phyloP scores from a whole-genome alignment of 495 filamentous ascomycete genomes.

The Diplogelasinospora grovesii region DNA sequence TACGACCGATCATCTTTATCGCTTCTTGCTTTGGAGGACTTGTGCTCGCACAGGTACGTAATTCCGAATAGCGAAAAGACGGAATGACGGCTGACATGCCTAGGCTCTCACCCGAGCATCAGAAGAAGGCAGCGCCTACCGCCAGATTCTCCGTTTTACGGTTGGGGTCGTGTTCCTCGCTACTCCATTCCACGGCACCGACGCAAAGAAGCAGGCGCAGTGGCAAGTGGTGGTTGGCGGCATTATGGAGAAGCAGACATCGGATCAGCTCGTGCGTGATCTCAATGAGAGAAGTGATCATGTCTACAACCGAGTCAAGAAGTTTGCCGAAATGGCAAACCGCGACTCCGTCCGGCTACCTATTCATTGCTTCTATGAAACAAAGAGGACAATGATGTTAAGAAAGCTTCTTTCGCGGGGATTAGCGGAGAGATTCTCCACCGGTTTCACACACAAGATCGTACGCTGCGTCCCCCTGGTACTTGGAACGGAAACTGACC shows the following conservation, averaged over 20 bases:
- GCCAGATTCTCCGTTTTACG: constrained; percentile 10
- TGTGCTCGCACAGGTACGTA: constrained; percentile 46
- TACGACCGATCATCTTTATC: constrained; percentile 21
- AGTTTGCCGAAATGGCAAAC: constrained; percentile 7
- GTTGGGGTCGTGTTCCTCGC: constrained; percentile 16
- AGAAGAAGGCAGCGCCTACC: constrained; percentile 13
- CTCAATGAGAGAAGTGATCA: constrained; percentile 2
- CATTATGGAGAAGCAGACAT: constrained; percentile 6
- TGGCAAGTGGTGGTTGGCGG: constrained; percentile 6
- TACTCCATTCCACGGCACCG: constrained; percentile 14
- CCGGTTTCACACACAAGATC: constrained; percentile 7
- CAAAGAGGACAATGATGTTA: constrained; percentile 8
- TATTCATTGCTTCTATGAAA: constrained; percentile 7
- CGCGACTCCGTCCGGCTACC: constrained; percentile 6
- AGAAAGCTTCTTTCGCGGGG: constrained; percentile 1
- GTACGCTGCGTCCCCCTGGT: no score
- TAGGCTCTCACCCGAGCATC: constrained; percentile 15
- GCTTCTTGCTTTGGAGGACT: constrained; percentile 61
- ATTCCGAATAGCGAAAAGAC: no score
- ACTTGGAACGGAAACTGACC: constrained; percentile 6
- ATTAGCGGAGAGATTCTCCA: constrained; percentile 3
- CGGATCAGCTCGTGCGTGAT: constrained; percentile 2
- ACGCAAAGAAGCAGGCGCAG: constrained; percentile 9
- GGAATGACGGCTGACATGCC: constrained; percentile 4
- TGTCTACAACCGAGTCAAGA: constrained; percentile 3